phyloP scores from a whole-genome alignment of 495 filamentous ascomycete genomes.

The Penicillium silybi region DNA sequence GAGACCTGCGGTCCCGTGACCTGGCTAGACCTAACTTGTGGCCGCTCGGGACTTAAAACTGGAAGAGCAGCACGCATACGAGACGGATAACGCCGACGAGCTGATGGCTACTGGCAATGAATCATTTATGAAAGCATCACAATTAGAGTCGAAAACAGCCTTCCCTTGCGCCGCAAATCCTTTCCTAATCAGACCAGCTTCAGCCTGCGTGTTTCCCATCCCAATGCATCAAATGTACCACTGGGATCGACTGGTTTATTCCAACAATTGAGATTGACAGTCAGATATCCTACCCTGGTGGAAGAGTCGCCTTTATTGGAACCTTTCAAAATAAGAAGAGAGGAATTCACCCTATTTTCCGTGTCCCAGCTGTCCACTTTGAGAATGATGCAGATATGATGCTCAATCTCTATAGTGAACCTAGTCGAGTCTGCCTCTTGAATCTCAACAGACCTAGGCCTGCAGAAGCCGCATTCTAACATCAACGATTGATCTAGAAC shows the following conservation, averaged over 20 bases:
- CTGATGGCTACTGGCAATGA: background rate
- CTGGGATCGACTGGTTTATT: background rate
- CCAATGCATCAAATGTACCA: background rate
- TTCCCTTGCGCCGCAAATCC: too few species aligned
- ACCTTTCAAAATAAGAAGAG: background rate
- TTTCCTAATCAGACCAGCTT: background rate
- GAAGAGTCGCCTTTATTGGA: background rate
- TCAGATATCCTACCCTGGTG: background rate
- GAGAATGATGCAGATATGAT: background rate
- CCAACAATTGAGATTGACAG: background rate
- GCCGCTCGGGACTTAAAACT: background rate
- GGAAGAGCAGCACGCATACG: background rate
- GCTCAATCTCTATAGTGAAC: background rate
- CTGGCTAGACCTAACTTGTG: background rate
- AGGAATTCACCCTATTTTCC: background rate
- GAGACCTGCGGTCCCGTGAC: background rate
- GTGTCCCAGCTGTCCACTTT: background rate
- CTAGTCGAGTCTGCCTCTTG: background rate
- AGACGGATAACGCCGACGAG: background rate
- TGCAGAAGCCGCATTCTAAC: background rate
- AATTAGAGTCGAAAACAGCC: too few species aligned
- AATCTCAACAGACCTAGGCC: background rate
- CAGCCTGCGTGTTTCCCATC: background rate
- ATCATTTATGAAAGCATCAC: background rate
- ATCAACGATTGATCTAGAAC: background rate